These are phyloP conservation scores for Thelephora ganbajun DNA, from an alignment of 768 basidiomycete species.

Conservation along the genomic window DNA sequence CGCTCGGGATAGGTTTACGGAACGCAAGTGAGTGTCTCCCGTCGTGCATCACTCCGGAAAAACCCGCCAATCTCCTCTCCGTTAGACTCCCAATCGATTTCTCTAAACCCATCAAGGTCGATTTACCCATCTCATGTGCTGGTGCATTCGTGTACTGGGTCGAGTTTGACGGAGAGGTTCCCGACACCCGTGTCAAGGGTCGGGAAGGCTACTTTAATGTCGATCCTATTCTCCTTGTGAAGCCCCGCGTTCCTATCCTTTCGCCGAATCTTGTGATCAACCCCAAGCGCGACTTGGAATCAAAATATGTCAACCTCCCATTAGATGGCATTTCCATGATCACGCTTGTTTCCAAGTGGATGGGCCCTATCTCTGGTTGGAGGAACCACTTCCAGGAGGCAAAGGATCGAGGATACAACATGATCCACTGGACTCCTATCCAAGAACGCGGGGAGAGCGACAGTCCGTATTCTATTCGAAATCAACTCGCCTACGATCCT, in stretches of 20 bases:
- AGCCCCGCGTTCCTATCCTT: slow-evolving; percentile 64
- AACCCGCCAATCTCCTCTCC: neutral
- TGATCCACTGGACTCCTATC: slow-evolving; percentile 94
- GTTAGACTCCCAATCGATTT: slow-evolving; percentile 71
- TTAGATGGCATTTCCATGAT: slow-evolving; percentile 82
- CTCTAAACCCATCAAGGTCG: slow-evolving; percentile 84
- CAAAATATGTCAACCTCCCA: slow-evolving; percentile 52
- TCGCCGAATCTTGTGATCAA: slow-evolving; percentile 33
- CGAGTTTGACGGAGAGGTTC: slow-evolving; percentile 62
- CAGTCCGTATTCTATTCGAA: slow-evolving; percentile 87
- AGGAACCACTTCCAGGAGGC: slow-evolving; percentile 69
- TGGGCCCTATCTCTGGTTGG: slow-evolving; percentile 79
- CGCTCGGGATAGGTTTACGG: slow-evolving; percentile 55
- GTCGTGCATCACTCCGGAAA: slow-evolving; percentile 1
- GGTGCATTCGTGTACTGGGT: slow-evolving; percentile 95
- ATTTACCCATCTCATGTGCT: slow-evolving; percentile 91
- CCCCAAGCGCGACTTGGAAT: slow-evolving; percentile 38
- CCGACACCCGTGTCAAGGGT: slow-evolving; percentile 57
- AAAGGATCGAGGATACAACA: slow-evolving; percentile 85
- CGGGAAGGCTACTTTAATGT: slow-evolving; percentile 93
- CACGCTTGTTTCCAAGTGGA: slow-evolving; percentile 95
- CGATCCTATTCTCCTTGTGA: slow-evolving; percentile 74
- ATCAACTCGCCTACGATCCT: slow-evolving; percentile 77
- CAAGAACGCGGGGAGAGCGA: slow-evolving; percentile 83
- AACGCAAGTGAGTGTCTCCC: slow-evolving; percentile 50